These are phyloP conservation scores for Boletus reticuloceps DNA, from an alignment of 768 basidiomycete genomes.

Conservation along the genomic window DNA sequence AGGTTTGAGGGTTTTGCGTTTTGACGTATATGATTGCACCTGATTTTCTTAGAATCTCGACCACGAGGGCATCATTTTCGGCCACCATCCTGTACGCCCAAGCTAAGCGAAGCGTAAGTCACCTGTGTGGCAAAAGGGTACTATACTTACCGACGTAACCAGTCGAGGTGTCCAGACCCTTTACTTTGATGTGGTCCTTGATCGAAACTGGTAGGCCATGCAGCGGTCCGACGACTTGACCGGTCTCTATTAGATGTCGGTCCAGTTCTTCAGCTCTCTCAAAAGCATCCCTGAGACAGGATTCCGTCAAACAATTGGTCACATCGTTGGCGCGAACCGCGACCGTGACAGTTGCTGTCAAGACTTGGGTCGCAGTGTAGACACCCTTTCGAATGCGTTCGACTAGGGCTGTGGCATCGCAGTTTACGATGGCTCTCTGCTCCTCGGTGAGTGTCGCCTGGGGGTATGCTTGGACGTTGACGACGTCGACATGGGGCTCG, in stretches of 20 bases:
- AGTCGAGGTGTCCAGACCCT: constrained; percentile 40
- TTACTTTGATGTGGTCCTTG: constrained; percentile 48
- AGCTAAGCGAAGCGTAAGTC: constrained; percentile 25
- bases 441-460: constrained; percentile 24
- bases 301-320: constrained; percentile 56
- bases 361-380: constrained; percentile 25
- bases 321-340: constrained; percentile 30
- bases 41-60: constrained; percentile 42
- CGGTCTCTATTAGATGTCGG: constrained; percentile 42
- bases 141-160: constrained; percentile 26
- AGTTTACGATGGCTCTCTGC: constrained; percentile 29
- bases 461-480: constrained; percentile 27
- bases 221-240: constrained; percentile 45
- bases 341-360: constrained; percentile 27
- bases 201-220: constrained; percentile 45
- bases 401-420: constrained; percentile 28
- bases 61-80: constrained; percentile 41
- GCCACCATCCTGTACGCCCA: constrained; percentile 41
- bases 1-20: constrained; percentile 48
- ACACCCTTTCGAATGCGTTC: constrained; percentile 20
- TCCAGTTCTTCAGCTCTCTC: constrained; percentile 50
- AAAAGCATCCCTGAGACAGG: constrained; percentile 53
- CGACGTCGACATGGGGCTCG: neutral
- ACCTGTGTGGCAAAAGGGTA: neutral
- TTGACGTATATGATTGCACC: constrained; percentile 46